Evolutionary conservation across 2,329 filamentous ascomycete genomes (phyloP), one percentile per base, ranked within the genome.

Genomic region (Elsinoe australis): DNA sequence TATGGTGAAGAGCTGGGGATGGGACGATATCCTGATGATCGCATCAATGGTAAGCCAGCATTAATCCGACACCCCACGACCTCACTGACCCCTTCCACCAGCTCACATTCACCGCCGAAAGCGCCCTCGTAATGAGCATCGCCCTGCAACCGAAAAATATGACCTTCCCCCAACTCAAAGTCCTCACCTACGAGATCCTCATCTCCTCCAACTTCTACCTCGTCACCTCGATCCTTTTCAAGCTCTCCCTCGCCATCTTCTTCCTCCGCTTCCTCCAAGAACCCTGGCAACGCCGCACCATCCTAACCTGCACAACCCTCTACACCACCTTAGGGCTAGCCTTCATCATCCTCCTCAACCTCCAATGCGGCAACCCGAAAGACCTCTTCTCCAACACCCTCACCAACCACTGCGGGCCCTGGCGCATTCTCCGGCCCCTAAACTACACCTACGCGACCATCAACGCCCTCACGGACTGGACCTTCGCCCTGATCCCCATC

Each of bases 161-260:
- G 19, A 26, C 49, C 29, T 45, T 26, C 15, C 21, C 9, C 14
- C 21, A 15, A 8, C 39, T 44, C n/a, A n/a, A 46, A 1, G 9
- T 17, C 3, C 12, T 47, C 5, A 15, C 47, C 10, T 38, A 49
- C 39, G 42, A 58, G 47, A 52, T 59, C n/a, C 24, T 62, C 18
- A 52, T 64, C 1, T 58, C 61, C 33, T 64, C 70, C 50, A 57
- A 57, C 9, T 58, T 66, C 2, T 70, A 71, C 51, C 52, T 69
- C 29, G 49, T 64, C n/a, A 61, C 66, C 0, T 64, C 67, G 52
- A 63, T 67, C 51, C 53, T 64, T 12, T 54, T 71, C 51, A 72
- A 72, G 53, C 62, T 71, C 17, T 70, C 69, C 1, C 55, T 72
- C 4, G 67, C 62, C 5, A 54, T 71, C 28, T 71, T 71, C 57